phyloP scores from a whole-genome alignment of 768 basidiomycete genomes.

The Suillus clintonianus region DNA sequence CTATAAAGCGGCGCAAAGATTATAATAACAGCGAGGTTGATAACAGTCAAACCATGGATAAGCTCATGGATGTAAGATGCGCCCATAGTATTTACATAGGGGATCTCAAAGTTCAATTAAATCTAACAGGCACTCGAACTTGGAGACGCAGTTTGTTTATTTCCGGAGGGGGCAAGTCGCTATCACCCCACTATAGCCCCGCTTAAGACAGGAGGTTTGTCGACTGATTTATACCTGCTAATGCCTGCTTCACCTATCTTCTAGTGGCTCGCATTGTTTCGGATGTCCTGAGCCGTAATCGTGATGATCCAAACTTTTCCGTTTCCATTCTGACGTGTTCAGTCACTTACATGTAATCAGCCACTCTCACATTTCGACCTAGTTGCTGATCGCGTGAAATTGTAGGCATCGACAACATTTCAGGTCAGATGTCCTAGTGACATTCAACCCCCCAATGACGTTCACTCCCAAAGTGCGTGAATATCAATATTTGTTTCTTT shows the following conservation, averaged over 20 bases:
- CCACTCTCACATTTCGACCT: background rate
- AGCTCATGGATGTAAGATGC: slow-evolving; percentile 60
- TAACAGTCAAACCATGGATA: slow-evolving; percentile 69
- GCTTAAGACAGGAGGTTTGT: slow-evolving; percentile 79
- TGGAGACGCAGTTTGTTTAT: slow-evolving; percentile 80
- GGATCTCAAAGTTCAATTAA: slow-evolving; percentile 10
- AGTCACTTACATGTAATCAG: slow-evolving; percentile 73
- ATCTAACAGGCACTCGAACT: slow-evolving; percentile 62
- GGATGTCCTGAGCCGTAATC: slow-evolving; percentile 71
- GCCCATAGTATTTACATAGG: slow-evolving; percentile 5
- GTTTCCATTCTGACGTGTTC: slow-evolving; percentile 77
- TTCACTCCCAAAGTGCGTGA: slow-evolving; percentile 61
- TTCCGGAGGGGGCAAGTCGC: slow-evolving; percentile 85
- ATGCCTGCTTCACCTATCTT: slow-evolving; percentile 2
- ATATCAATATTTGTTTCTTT: background rate
- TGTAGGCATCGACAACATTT: slow-evolving; percentile 82
- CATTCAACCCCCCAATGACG: slow-evolving; percentile 70
- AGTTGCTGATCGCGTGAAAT: slow-evolving; percentile 4
- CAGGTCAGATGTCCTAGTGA: slow-evolving; percentile 84
- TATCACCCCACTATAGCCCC: slow-evolving; percentile 89
- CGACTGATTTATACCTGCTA: background rate
- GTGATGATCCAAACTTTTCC: slow-evolving; percentile 67
- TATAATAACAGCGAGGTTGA: slow-evolving; percentile 53
- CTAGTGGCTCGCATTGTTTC: slow-evolving; percentile 81
- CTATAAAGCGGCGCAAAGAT: slow-evolving; percentile 78